phyloP scores from a whole-genome alignment of 257 asterid species.

The Solanum paucissectum region DNA sequence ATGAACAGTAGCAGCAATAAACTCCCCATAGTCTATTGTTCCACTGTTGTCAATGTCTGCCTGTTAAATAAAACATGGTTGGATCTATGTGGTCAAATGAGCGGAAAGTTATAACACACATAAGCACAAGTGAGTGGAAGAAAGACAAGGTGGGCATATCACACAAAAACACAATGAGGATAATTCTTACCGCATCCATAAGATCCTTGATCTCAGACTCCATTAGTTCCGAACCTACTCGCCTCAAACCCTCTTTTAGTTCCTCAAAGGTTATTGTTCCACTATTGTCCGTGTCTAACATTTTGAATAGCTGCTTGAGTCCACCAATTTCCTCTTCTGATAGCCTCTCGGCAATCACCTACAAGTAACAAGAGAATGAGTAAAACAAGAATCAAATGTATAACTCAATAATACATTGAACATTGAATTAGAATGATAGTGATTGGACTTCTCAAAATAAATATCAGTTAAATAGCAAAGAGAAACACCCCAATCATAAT shows the following conservation, averaged over 20 bases:
- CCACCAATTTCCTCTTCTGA: conserved; percentile 98
- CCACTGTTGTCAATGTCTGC: conserved; percentile 93
- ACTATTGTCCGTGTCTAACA: conserved; percentile 85
- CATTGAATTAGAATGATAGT: background rate
- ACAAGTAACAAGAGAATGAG: background rate
- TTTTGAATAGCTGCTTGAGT: conserved; percentile 72
- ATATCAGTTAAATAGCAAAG: background rate
- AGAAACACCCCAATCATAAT: background rate
- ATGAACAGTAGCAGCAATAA: conserved; percentile 94
- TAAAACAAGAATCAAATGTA: background rate
- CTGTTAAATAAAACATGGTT: conserved; percentile 24
- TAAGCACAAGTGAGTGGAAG: background rate
- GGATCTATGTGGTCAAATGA: background rate
- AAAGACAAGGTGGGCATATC: background rate
- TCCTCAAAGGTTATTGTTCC: conserved; percentile 93
- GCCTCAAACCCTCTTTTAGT: conserved; percentile 73
- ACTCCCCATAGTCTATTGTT: conserved; percentile 90
- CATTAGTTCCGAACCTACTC: conserved; percentile 91
- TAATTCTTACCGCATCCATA: conserved; percentile 63
- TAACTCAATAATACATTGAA: background rate
- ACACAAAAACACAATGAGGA: background rate
- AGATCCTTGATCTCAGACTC: conserved; percentile 91
- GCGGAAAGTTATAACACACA: background rate
- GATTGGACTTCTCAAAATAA: background rate
- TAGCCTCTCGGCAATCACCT: conserved; percentile 89